These are phyloP conservation scores for Leccinum rimulosum DNA, from an alignment of 768 basidiomycete species.

Conservation along the genomic window DNA sequence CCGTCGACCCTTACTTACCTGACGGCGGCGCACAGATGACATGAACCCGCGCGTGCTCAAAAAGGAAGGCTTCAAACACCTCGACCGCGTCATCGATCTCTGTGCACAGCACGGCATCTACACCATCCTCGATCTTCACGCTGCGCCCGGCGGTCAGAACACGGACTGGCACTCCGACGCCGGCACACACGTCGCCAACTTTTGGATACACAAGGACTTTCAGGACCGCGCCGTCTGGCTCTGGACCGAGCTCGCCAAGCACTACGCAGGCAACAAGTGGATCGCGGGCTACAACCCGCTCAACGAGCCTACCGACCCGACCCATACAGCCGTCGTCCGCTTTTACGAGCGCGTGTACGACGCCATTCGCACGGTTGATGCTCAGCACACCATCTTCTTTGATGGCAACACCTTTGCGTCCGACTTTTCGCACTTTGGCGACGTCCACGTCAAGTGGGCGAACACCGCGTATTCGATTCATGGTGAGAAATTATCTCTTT, in stretches of 20 bases:
- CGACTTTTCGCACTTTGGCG: slow-evolving; percentile 72
- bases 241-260: slow-evolving; percentile 72
- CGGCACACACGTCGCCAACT: slow-evolving; percentile 65
- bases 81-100: slow-evolving; percentile 74
- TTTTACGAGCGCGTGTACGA: slow-evolving; percentile 70
- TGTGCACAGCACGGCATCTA: slow-evolving; percentile 75
- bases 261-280: slow-evolving; percentile 78
- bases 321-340: slow-evolving; percentile 57
- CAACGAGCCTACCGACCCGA: slow-evolving; percentile 75
- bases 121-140: slow-evolving; percentile 80
- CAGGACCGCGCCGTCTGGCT: slow-evolving; percentile 77
- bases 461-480: slow-evolving; percentile 80
- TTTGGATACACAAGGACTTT: slow-evolving; percentile 85
- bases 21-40: slow-evolving; percentile 45
- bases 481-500: slow-evolving; percentile 35
- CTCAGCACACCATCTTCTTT: slow-evolving; percentile 71
- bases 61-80: slow-evolving; percentile 72
- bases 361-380: slow-evolving; percentile 70
- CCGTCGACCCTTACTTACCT: slow-evolving; percentile 5
- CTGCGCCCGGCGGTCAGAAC: slow-evolving; percentile 73
- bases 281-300: slow-evolving; percentile 85
- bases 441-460: slow-evolving; percentile 57
- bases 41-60: slow-evolving; percentile 78
- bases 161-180: slow-evolving; percentile 80
- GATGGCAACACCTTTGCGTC: slow-evolving; percentile 85